Percentiles rank a stretch among this genome's conserved stretches.
Evolutionary conservation across 1,284 basidiomycete genomes (phyloP).

Genomic region (Mrakiaceae sp.): DNA sequence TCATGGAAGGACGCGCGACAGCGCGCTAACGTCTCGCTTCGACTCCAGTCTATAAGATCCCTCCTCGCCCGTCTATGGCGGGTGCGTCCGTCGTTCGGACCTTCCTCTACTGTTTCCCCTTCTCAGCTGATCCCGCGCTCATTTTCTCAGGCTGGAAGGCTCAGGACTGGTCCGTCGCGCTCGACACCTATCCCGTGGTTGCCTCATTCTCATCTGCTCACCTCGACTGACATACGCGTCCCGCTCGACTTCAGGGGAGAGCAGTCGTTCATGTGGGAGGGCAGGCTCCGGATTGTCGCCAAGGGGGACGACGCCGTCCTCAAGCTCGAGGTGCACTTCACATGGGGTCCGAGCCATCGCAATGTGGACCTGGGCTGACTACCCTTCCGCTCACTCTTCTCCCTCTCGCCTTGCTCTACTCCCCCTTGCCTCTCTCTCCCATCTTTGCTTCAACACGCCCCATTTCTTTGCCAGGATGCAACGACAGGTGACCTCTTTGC

Average conservation of each 20-base stretch:
- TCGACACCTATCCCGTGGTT: no score
- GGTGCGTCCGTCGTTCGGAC: no score
- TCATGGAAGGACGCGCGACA: background rate
- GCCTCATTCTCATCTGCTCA: background rate
- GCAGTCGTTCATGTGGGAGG: conserved; percentile 36
- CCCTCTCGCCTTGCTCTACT: background rate
- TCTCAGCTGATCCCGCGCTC: no score
- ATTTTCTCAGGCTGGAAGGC: conserved; percentile 32
- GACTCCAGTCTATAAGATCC: conserved; percentile 34
- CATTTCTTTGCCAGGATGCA: conserved; percentile 24
- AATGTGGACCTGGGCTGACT: background rate
- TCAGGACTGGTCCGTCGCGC: background rate
- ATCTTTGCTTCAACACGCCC: background rate
- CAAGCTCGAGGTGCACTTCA: conserved; percentile 29
- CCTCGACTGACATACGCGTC: background rate
- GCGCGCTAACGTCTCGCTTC: background rate
- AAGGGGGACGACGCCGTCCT: conserved; percentile 31
- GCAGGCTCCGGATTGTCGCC: conserved; percentile 33
- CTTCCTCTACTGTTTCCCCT: no score
- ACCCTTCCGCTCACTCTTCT: background rate
- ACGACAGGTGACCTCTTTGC: conserved; percentile 58
- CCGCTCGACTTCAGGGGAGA: conserved; percentile 30
- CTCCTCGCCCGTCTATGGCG: conserved; percentile 30
- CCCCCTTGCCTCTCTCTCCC: background rate
- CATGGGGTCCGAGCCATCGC: background rate